Evolutionary conservation across 228 moss, liverwort and hornwort genomes (phyloP).

Genomic region (Sphagnum fallax): DNA sequence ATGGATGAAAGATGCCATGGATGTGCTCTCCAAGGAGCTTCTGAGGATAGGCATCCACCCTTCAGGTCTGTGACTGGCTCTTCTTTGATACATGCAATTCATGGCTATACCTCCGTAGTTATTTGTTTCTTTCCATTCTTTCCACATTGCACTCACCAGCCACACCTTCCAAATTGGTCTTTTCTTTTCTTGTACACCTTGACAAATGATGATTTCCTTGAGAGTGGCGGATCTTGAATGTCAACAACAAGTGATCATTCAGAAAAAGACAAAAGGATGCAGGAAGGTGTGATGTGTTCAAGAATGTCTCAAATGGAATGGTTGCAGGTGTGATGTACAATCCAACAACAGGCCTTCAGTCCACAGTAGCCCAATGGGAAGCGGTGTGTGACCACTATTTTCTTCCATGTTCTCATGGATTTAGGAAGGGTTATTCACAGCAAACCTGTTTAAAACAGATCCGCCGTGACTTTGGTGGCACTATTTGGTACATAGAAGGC

Average conservation of each 20-base stretch:
- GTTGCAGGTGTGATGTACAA: conserved; percentile 39
- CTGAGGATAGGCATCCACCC: conserved; percentile 37
- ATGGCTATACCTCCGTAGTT: neutral
- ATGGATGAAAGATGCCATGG: conserved; percentile 56
- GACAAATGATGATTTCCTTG: neutral
- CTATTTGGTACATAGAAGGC: conserved; percentile 55
- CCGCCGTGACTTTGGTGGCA: conserved; percentile 58
- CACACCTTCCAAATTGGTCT: neutral
- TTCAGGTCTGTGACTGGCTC: conserved; percentile 31
- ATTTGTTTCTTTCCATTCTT: neutral
- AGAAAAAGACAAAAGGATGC: neutral
- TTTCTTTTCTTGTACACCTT: neutral
- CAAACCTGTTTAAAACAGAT: conserved; percentile 62
- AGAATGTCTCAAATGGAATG: neutral
- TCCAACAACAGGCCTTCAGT: conserved; percentile 32
- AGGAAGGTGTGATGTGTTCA: neutral
- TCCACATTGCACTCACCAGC: neutral
- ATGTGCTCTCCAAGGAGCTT: conserved; percentile 45
- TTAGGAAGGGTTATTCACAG: conserved; percentile 43
- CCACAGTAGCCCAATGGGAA: conserved; percentile 46
- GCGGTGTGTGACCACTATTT: conserved; percentile 40
- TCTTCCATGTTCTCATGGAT: conserved; percentile 74
- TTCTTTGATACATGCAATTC: neutral
- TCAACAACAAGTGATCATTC: neutral
- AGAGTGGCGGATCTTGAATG: neutral